Evolutionary conservation across 768 basidiomycete species (phyloP).

Genomic region (Leccinellum luteum): DNA sequence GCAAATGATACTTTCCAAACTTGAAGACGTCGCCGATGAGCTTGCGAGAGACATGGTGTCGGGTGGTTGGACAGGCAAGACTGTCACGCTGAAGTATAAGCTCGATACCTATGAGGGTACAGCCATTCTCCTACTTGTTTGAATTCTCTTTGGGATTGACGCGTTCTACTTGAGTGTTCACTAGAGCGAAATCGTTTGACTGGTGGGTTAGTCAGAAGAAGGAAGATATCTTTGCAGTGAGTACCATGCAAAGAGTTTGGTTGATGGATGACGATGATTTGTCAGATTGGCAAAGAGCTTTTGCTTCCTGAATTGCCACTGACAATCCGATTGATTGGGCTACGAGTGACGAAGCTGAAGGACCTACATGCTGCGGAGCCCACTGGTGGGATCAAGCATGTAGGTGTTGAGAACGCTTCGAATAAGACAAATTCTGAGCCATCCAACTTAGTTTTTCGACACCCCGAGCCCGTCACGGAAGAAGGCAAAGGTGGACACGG

Average conservation of each 20-base stretch:
- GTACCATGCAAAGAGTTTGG: constrained; percentile 20
- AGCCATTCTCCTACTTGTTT: neutral
- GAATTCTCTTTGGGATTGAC: constrained; percentile 5
- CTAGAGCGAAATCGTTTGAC: constrained; percentile 77
- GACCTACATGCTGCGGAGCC: constrained; percentile 59
- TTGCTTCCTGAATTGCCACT: constrained; percentile 79
- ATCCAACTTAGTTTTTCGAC: constrained; percentile 56
- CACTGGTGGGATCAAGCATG: constrained; percentile 67
- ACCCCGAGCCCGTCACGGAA: constrained; percentile 38
- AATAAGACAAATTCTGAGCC: neutral
- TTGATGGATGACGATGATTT: constrained; percentile 5
- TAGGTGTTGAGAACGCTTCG: constrained; percentile 32
- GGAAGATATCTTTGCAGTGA: constrained; percentile 73
- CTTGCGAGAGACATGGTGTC: constrained; percentile 77
- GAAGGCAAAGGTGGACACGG: constrained; percentile 31
- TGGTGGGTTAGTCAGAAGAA: constrained; percentile 73
- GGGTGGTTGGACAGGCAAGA: constrained; percentile 84
- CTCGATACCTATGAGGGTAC: constrained; percentile 83
- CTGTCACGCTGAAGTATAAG: constrained; percentile 91
- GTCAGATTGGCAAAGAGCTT: constrained; percentile 76
- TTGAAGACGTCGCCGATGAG: constrained; percentile 78
- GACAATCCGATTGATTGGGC: constrained; percentile 79
- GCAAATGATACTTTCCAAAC: constrained; percentile 66
- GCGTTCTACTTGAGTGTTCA: constrained; percentile 51
- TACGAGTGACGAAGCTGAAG: constrained; percentile 85